phyloP scores from a whole-genome alignment of 768 basidiomycete genomes.

The Hygrocybe punicea region DNA sequence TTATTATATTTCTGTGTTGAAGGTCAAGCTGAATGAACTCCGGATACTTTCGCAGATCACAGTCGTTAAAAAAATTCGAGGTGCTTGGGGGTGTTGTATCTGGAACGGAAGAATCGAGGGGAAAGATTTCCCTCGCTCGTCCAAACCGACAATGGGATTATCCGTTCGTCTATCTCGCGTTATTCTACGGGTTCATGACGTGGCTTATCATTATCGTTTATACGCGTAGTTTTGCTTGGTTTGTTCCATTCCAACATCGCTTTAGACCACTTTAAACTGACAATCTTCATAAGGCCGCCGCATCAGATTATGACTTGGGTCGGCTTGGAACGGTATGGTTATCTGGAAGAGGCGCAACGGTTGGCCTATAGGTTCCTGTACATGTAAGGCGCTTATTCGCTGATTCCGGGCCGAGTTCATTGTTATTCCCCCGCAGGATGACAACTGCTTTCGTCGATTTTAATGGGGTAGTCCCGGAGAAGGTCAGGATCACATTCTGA shows the following conservation, averaged over 20 bases:
- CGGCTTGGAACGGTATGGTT: slow-evolving; percentile 93
- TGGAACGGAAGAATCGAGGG: slow-evolving; percentile 94
- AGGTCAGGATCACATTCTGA: slow-evolving; percentile 45
- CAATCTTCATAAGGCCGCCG: slow-evolving; percentile 61
- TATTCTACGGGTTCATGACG: background rate
- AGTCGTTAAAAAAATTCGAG: slow-evolving; percentile 92
- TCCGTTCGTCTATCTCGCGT: slow-evolving; percentile 55
- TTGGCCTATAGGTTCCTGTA: slow-evolving; percentile 96
- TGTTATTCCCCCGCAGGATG: slow-evolving; percentile 54
- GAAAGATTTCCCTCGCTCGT: slow-evolving; percentile 90
- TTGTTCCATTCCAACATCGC: slow-evolving; percentile 15
- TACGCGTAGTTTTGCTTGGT: slow-evolving; percentile 63
- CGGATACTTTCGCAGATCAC: slow-evolving; percentile 55
- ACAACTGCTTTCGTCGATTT: slow-evolving; percentile 94
- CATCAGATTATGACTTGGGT: slow-evolving; percentile 99
- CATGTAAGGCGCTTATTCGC: slow-evolving; percentile 53
- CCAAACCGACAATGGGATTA: slow-evolving; percentile 99
- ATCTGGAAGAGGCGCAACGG: slow-evolving; percentile 87
- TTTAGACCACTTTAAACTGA: slow-evolving; percentile 7
- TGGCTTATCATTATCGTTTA: slow-evolving; percentile 16
- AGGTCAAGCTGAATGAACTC: slow-evolving; percentile 17
- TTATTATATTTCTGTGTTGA: slow-evolving; percentile 1
- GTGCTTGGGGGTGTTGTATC: slow-evolving; percentile 93
- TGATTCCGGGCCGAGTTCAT: background rate
- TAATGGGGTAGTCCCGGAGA: slow-evolving; percentile 97